Percentiles rank a stretch among this genome's conserved stretches.
Evolutionary conservation across 495 filamentous ascomycete species (phyloP).

Genomic region (Hamigera avellanea): DNA sequence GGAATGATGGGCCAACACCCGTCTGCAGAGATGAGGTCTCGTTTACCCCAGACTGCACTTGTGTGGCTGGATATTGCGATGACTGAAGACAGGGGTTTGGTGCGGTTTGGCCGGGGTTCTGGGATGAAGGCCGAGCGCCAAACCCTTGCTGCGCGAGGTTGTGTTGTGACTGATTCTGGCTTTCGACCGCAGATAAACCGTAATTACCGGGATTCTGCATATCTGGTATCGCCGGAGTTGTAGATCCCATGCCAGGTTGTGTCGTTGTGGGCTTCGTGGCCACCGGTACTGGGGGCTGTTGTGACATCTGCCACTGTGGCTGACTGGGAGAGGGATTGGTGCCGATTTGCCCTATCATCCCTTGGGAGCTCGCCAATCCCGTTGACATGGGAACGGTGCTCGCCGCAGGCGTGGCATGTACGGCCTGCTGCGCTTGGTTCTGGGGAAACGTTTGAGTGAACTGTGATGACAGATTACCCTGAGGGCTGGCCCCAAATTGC

Average conservation of each 20-base stretch:
- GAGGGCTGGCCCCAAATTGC: not conserved
- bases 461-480: not conserved
- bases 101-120: not conserved
- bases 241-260: not conserved
- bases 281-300: not conserved
- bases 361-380: too few species aligned
- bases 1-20: not conserved
- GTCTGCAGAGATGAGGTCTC: too few species aligned
- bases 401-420: not conserved
- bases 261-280: not conserved
- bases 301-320: conserved; percentile 1
- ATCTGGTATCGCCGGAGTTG: not conserved
- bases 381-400: too few species aligned
- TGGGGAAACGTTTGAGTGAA: not conserved
- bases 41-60: not conserved
- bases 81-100: not conserved
- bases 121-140: not conserved
- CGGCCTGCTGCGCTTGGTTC: not conserved
- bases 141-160: not conserved
- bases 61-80: not conserved
- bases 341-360: too few species aligned
- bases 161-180: not conserved
- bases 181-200: not conserved
- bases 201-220: not conserved
- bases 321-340: not conserved